phyloP scores from a whole-genome alignment of 2,329 filamentous ascomycete species.

The Alternaria solani region DNA sequence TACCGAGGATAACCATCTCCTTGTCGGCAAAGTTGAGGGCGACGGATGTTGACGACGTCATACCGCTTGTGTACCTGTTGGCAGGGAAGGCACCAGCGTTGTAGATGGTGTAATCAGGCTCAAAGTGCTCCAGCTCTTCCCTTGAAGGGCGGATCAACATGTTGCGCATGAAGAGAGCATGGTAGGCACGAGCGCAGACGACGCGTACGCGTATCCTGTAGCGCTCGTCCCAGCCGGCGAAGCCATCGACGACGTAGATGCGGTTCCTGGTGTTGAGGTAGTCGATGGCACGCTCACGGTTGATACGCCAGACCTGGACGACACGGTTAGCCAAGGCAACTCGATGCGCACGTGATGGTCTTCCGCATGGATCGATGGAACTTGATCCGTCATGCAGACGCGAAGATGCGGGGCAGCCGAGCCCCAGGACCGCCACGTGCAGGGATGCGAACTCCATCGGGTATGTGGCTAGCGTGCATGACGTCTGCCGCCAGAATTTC shows the following conservation, averaged over 20 bases:
- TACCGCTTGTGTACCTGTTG: slow-evolving; percentile 96
- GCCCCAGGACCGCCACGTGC: slow-evolving; percentile 38
- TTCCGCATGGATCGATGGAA: slow-evolving; percentile 7
- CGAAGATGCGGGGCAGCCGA: slow-evolving; percentile 45
- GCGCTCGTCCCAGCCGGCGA: slow-evolving; percentile 97
- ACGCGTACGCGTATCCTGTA: slow-evolving; percentile 98
- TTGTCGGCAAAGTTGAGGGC: slow-evolving; percentile 99
- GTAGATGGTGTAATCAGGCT: slow-evolving; percentile 99
- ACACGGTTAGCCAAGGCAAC: slow-evolving; percentile 12
- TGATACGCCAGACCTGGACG: slow-evolving; percentile 95
- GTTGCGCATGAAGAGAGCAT: slow-evolving; percentile 99
- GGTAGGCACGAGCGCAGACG: slow-evolving; percentile 98
- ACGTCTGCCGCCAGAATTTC: slow-evolving; percentile 42
- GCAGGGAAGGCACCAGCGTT: slow-evolving; percentile 98
- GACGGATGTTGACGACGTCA: slow-evolving; percentile 98
- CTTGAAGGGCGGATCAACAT: slow-evolving; percentile 96
- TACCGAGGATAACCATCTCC: slow-evolving; percentile 99
- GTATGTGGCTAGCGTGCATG: slow-evolving; percentile 44
- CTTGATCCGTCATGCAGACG: slow-evolving; percentile 32
- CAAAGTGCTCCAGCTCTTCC: slow-evolving; percentile 95
- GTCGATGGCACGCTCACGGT: slow-evolving; percentile 97
- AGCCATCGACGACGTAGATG: slow-evolving; percentile 98
- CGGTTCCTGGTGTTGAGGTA: slow-evolving; percentile 99
- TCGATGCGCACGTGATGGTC: slow-evolving; percentile 37
- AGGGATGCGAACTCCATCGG: slow-evolving; percentile 43